phyloP scores from a whole-genome alignment of 2,329 filamentous ascomycete species.

The Curvularia sp. region DNA sequence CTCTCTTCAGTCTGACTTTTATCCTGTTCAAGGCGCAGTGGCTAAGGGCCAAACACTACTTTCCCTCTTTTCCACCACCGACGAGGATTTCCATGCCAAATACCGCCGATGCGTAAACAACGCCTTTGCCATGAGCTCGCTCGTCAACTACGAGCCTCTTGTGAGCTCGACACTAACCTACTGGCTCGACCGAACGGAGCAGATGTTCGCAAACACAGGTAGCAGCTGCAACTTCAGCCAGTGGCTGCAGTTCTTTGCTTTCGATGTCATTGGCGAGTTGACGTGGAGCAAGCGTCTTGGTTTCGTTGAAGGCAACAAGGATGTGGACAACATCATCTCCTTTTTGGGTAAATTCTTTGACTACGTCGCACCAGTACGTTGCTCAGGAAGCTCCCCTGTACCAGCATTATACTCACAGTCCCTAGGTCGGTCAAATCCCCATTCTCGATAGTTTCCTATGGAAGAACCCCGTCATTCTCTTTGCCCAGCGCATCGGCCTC shows the following conservation, averaged over 20 bases:
- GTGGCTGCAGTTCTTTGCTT: conserved; percentile 83
- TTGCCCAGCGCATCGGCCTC: conserved; percentile 70
- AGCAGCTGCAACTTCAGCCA: conserved; percentile 67
- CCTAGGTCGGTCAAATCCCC: conserved; percentile 74
- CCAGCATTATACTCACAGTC: conserved; percentile 18
- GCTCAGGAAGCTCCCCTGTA: background rate
- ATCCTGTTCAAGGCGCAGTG: conserved; percentile 77
- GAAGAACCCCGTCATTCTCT: conserved; percentile 77
- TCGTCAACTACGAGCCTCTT: conserved; percentile 80
- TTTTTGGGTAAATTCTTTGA: conserved; percentile 70
- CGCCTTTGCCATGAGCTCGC: conserved; percentile 77
- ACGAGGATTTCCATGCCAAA: conserved; percentile 76
- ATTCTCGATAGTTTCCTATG: conserved; percentile 71
- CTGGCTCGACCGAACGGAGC: conserved; percentile 65
- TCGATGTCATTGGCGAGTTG: conserved; percentile 80
- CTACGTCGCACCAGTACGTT: conserved; percentile 72
- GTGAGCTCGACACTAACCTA: conserved; percentile 76
- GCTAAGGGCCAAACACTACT: conserved; percentile 71
- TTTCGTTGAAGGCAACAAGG: conserved; percentile 75
- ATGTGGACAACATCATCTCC: conserved; percentile 75
- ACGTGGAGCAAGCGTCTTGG: conserved; percentile 78
- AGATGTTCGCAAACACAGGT: conserved; percentile 52
- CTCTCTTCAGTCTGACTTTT: conserved; percentile 73
- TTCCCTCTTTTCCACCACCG: conserved; percentile 77
- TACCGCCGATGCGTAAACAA: conserved; percentile 77